Evolutionary conservation across 257 asterid species (phyloP).

Genomic region (Penstemon davidsonii): DNA sequence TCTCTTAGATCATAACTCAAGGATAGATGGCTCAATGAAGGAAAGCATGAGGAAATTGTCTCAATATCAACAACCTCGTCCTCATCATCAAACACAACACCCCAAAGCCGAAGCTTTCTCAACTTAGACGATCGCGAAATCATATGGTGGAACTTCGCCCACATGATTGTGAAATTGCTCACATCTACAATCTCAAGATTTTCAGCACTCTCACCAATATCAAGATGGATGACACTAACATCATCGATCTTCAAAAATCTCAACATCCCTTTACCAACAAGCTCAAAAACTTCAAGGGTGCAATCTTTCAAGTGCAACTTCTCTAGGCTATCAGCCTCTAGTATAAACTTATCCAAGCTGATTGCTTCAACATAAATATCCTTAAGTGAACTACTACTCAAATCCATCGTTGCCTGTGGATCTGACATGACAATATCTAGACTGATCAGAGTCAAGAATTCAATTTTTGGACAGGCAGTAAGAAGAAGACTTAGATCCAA

Average conservation of each 20-base stretch:
- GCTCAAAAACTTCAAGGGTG: slow-evolving; percentile 81
- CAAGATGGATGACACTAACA: slow-evolving; percentile 92
- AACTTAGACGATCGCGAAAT: slow-evolving; percentile 72
- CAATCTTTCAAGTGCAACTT: slow-evolving; percentile 87
- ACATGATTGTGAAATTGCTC: slow-evolving; percentile 87
- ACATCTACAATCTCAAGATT: slow-evolving; percentile 87
- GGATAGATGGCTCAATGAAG: slow-evolving; percentile 65
- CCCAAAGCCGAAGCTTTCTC: slow-evolving; percentile 84
- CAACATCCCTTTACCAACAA: slow-evolving; percentile 72
- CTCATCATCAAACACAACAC: slow-evolving; percentile 87
- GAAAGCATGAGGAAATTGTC: slow-evolving; percentile 81
- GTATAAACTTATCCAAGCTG: slow-evolving; percentile 78
- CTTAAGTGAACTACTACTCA: slow-evolving; percentile 69
- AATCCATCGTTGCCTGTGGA: slow-evolving; percentile 69
- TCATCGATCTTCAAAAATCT: slow-evolving; percentile 75
- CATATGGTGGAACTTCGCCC: slow-evolving; percentile 91
- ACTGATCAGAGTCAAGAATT: slow-evolving; percentile 57
- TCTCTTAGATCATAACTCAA: slow-evolving; percentile 78
- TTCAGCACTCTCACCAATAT: slow-evolving; percentile 78
- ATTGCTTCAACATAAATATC: slow-evolving; percentile 84
- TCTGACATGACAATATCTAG: slow-evolving; percentile 86
- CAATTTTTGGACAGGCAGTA: slow-evolving; percentile 70
- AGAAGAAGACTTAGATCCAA: slow-evolving; percentile 78
- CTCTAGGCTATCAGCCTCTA: slow-evolving; percentile 84
- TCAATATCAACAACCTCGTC: slow-evolving; percentile 89